Conservation (phyloP, 768 basidiomycete genomes). For the Sarcodon aspratus region DNA sequence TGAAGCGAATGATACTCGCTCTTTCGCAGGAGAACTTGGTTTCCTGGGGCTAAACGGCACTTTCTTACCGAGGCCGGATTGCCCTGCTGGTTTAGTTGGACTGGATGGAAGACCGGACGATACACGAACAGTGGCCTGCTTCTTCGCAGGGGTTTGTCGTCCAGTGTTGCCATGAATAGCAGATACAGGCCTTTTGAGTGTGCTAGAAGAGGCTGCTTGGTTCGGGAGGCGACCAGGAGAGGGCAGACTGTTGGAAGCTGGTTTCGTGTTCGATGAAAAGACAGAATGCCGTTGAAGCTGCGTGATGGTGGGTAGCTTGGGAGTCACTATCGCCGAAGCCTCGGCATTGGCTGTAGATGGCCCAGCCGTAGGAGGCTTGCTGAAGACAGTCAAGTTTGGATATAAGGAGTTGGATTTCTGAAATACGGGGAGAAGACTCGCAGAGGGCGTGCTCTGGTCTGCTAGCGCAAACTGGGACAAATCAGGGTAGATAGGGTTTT, state of each 20-base stretch:
- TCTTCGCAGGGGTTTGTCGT: background rate
- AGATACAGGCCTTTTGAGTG: no score
- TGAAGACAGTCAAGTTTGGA: background rate
- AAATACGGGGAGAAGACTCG: background rate
- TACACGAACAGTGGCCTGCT: background rate
- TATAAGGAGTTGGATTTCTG: background rate
- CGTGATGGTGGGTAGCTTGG: background rate
- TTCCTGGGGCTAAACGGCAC: background rate
- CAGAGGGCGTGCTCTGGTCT: background rate
- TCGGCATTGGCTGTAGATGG: background rate
- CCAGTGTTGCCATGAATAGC: background rate
- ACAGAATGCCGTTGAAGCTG: background rate
- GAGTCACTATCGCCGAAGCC: background rate
- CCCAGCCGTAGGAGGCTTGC: background rate
- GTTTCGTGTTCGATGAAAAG: background rate
- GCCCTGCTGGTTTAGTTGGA: background rate
- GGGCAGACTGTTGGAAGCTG: background rate
- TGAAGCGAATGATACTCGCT: background rate
- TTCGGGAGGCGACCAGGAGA: background rate
- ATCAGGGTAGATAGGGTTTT: slow-evolving; percentile 12
- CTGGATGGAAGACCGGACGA: background rate
- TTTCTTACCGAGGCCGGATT: background rate
- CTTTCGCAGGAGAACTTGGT: background rate
- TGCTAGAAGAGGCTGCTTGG: background rate
- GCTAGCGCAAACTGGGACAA: slow-evolving; percentile 9